phyloP scores from a whole-genome alignment of 1,284 basidiomycete genomes.

The Ganoderma leucocontextum region DNA sequence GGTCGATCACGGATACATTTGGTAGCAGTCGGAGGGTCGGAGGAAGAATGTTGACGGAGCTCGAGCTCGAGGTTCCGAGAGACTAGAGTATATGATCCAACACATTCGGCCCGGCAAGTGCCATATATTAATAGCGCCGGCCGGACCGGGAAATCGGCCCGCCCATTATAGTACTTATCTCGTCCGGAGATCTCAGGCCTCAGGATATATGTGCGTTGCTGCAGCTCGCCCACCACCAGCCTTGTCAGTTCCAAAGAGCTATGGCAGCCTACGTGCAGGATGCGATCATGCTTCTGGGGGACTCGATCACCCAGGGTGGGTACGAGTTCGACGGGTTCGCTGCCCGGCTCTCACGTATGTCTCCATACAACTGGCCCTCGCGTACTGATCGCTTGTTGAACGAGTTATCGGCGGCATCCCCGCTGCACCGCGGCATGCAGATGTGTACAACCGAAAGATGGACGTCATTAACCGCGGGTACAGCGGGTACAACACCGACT shows the following conservation, averaged over 20 bases:
- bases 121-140: too few species aligned
- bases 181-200: background rate
- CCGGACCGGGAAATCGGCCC: background rate
- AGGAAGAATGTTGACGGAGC: too few species aligned
- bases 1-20: too few species aligned
- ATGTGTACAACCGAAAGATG: conserved; percentile 78
- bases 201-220: background rate
- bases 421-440: conserved; percentile 46
- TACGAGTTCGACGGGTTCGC: conserved; percentile 70
- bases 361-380: background rate
- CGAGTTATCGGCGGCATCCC: background rate
- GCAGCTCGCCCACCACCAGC: background rate
- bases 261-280: conserved; percentile 72
- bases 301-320: conserved; percentile 75
- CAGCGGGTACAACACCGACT: conserved; percentile 85
- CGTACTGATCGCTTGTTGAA: background rate
- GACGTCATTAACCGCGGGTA: conserved; percentile 87
- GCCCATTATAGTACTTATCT: background rate
- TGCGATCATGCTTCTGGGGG: conserved; percentile 76
- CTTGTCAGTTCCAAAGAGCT: background rate
- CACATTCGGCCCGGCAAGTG: too few species aligned
- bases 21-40: too few species aligned
- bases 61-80: too few species aligned
- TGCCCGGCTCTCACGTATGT: conserved; percentile 67
- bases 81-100: too few species aligned